Conservation (phyloP, 345 rosid species). For the Tarenaya hassleriana region DNA sequence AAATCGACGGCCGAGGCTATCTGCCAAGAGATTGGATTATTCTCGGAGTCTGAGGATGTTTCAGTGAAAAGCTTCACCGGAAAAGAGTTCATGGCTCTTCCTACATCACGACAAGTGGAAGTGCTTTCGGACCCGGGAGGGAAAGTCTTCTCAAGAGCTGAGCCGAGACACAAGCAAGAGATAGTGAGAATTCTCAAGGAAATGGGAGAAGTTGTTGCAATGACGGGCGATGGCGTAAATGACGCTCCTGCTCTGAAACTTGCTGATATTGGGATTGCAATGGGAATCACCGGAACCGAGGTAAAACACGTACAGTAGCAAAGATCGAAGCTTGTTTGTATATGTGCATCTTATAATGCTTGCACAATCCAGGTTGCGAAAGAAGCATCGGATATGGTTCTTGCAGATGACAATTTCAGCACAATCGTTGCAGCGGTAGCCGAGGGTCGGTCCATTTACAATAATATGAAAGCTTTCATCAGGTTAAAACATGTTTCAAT, state of each 20-base stretch:
- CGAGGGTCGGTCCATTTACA: slow-evolving; percentile 87
- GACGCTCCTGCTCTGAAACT: slow-evolving; percentile 97
- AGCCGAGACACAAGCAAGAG: slow-evolving; percentile 89
- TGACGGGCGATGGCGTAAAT: slow-evolving; percentile 98
- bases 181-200: slow-evolving; percentile 81
- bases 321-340: background rate
- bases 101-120: slow-evolving; percentile 40
- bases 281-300: slow-evolving; percentile 99
- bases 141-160: slow-evolving; percentile 84
- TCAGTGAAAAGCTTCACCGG: slow-evolving; percentile 60
- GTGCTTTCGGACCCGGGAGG: slow-evolving; percentile 66
- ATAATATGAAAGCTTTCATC: slow-evolving; percentile 92
- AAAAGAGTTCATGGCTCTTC: slow-evolving; percentile 68
- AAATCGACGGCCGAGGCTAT: slow-evolving; percentile 95
- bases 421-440: slow-evolving; percentile 82
- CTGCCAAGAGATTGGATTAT: slow-evolving; percentile 62
- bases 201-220: slow-evolving; percentile 89
- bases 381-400: slow-evolving; percentile 96
- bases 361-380: slow-evolving; percentile 65
- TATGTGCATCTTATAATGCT: background rate
- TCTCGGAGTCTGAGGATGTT: slow-evolving; percentile 49
- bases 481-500: slow-evolving; percentile 32
- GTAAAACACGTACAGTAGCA: slow-evolving; percentile 32
- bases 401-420: slow-evolving; percentile 87
- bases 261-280: slow-evolving; percentile 91